Evolutionary conservation across 129 eudicot genomes (phyloP), one percentile per base, ranked within the genome.

Genomic region (Pulicaria dysenterica): DNA sequence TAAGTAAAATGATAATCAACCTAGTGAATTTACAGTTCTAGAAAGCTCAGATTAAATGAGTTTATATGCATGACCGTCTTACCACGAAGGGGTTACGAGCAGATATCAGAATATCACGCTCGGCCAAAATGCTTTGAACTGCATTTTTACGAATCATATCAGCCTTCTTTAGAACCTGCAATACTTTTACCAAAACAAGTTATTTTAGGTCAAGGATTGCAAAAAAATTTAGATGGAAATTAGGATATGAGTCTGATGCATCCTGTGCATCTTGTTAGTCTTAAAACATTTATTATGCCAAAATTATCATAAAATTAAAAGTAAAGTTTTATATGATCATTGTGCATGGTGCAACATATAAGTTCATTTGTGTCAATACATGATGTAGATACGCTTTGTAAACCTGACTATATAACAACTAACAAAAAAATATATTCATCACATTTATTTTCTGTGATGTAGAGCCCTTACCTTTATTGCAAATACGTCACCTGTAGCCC

Each of bases 41-140:
- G 6, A 55, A 66, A 64, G 39, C 5, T 53, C 5, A 58, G 47
- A 6, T n/a, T 53, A 19, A 67, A 46, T 16, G 58, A 37, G 45
- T 41, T 55, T 37, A 36, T 42, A 58, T 49, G 60, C 37, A 13
- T 47, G 47, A 49, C 58, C 60, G 73, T 38, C 96, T 90, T 77
- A 95, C 99, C 96, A 95, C 99, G 67, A 95, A 90, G 69, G 99
- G 99, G 80, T 95, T 95, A 53, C 99, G 91, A 81, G 83, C 85
- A 31, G 99, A 83, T 79, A 95, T 95, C 67, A 95, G 64, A 72
- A 95, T 95, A 83, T 95, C 96, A 36, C 99, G 87, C 72, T 95
- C 99, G 1, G 96, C 96, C 86, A 95, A 85, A 71, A 95, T 90
- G 86, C 97, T 95, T 80, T 95, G 94, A 68, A 95, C 99, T 74